Conservation (phyloP, 331 rosid genomes). For the Quercus tomentella region DNA sequence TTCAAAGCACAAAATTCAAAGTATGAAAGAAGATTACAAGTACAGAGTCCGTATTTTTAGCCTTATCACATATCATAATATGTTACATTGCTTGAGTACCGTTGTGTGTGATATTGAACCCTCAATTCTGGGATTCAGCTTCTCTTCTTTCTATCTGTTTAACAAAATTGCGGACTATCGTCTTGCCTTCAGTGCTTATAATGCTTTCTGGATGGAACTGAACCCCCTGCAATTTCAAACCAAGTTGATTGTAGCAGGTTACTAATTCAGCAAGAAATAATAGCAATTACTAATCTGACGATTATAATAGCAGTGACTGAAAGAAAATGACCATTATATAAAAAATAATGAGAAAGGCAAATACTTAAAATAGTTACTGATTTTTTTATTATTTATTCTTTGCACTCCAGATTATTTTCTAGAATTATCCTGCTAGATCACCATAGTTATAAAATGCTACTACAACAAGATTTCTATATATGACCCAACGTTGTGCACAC, state of each 20-base stretch:
- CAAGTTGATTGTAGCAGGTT: not conserved
- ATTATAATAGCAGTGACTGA: not conserved
- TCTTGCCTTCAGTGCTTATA: slow-evolving; percentile 43
- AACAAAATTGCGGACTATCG: slow-evolving; percentile 38
- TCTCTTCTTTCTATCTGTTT: slow-evolving; percentile 36
- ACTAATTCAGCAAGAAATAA: not conserved
- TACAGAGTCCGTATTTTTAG: not conserved
- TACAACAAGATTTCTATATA: too few species aligned
- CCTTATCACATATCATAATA: not conserved
- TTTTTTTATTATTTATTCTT: not conserved
- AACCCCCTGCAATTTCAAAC: slow-evolving; percentile 43
- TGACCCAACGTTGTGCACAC: too few species aligned
- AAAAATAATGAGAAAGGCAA: not conserved
- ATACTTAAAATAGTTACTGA: not conserved
- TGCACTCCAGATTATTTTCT: too few species aligned
- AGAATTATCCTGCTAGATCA: too few species aligned
- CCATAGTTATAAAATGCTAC: too few species aligned
- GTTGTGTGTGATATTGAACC: not conserved
- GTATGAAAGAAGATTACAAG: not conserved
- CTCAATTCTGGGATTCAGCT: slow-evolving; percentile 17
- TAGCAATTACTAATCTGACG: not conserved
- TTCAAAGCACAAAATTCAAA: not conserved
- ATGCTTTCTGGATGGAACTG: slow-evolving; percentile 62
- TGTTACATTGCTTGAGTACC: not conserved
- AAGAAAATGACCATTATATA: not conserved